Conservation (phyloP, 1,284 basidiomycete genomes). For the Rhodotorula sp. region DNA sequence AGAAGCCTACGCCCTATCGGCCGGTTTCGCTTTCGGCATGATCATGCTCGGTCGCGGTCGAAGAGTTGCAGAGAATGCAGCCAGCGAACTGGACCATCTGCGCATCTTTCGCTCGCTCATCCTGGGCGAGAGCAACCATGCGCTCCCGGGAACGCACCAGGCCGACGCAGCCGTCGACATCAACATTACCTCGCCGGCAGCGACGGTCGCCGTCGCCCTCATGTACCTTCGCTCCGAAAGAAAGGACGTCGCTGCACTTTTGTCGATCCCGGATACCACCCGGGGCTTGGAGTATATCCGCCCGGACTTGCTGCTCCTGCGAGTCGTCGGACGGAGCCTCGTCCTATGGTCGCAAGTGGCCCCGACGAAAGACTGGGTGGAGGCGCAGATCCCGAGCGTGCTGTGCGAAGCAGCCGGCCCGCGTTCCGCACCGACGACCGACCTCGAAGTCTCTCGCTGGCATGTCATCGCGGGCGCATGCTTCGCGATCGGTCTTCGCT, state of each 20-base stretch:
- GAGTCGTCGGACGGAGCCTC: constrained; percentile 72
- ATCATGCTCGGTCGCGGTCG: constrained; percentile 86
- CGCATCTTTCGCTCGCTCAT: constrained; percentile 37
- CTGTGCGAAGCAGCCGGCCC: constrained; percentile 51
- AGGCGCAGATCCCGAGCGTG: constrained; percentile 67
- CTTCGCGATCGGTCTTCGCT: constrained; percentile 88
- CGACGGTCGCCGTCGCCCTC: constrained; percentile 82
- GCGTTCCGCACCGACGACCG: constrained; percentile 5
- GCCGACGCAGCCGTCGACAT: constrained; percentile 62
- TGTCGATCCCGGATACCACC: constrained; percentile 77
- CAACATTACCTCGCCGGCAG: constrained; percentile 84
- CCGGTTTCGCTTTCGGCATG: constrained; percentile 88
- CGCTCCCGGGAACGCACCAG: constrained; percentile 38
- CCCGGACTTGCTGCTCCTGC: constrained; percentile 79
- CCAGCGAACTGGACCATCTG: constrained; percentile 34
- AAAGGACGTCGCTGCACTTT: constrained; percentile 76
- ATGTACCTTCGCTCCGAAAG: constrained; percentile 87
- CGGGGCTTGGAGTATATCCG: constrained; percentile 79
- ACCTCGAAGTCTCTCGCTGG: constrained; percentile 67
- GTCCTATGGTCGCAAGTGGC: constrained; percentile 84
- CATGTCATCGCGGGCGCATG: constrained; percentile 86
- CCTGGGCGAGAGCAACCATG: constrained; percentile 27
- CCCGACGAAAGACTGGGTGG: constrained; percentile 75
- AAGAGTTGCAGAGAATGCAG: background rate
- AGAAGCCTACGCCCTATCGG: constrained; percentile 87